Percentiles rank a stretch among this genome's conserved stretches.
Conservation (phyloP, 1,139 yeast species). For the Yamadazyma aaseri region DNA sequence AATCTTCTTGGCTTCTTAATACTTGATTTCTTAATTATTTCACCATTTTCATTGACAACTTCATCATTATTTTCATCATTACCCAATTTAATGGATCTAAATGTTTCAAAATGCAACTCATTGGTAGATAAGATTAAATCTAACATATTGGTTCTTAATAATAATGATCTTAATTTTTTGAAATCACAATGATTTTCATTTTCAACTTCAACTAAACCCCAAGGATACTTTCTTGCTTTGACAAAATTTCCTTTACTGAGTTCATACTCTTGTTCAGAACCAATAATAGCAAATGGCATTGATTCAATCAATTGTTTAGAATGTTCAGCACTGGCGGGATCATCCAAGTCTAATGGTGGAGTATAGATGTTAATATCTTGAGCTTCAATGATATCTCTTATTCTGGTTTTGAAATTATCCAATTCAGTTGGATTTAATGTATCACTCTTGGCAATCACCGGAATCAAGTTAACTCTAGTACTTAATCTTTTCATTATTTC, state of each 20-base stretch:
- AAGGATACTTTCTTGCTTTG: conserved; percentile 90
- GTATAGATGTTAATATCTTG: conserved; percentile 90
- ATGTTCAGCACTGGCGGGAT: conserved; percentile 75
- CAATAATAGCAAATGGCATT: conserved; percentile 93
- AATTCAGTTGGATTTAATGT: conserved; percentile 84
- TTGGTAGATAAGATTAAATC: conserved; percentile 88
- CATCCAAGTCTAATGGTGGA: conserved; percentile 77
- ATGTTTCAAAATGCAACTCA: conserved; percentile 87
- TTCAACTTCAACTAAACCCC: conserved; percentile 98
- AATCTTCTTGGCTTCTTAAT: conserved; percentile 49
- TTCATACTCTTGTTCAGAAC: conserved; percentile 85
- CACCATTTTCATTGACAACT: conserved; percentile 37
- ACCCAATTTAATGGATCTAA: conserved; percentile 80
- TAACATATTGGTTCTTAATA: conserved; percentile 90
- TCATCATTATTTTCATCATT: conserved; percentile 44
- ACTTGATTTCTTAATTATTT: conserved; percentile 30
- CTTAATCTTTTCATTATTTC: conserved; percentile 89
- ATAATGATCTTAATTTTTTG: conserved; percentile 81
- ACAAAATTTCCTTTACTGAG: conserved; percentile 73
- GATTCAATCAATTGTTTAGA: conserved; percentile 81
- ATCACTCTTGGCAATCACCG: conserved; percentile 93
- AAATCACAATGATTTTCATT: conserved; percentile 96
- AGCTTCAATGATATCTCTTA: conserved; percentile 88
- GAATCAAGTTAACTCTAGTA: conserved; percentile 88
- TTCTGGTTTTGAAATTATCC: conserved; percentile 76